Conservation (phyloP, 805 yeast species). For the Tanozyma kutaoensis region DNA sequence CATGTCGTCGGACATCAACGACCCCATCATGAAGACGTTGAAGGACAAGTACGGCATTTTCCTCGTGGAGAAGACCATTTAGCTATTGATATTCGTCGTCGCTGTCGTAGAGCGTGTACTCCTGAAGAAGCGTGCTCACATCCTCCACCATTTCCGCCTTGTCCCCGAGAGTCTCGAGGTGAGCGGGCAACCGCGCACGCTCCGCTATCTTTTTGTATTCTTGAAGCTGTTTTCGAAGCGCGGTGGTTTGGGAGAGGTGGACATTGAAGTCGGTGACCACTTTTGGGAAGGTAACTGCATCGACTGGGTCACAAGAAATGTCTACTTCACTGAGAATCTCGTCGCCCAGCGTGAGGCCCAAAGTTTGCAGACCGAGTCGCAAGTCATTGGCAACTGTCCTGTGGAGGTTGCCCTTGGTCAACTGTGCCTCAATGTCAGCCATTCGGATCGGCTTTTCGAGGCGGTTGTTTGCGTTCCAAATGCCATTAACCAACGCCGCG, state of each 20-base stretch:
- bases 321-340: not conserved
- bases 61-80: conserved; percentile 70
- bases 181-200: conserved; percentile 6
- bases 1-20: conserved; percentile 77
- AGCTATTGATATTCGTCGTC: too few relatives aligned
- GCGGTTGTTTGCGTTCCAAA: conserved; percentile 33
- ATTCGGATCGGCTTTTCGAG: conserved; percentile 19
- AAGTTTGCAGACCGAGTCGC: too few relatives aligned
- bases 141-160: conserved; percentile 40
- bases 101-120: too few relatives aligned
- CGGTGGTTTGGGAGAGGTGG: conserved; percentile 13
- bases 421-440: conserved; percentile 28
- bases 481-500: conserved; percentile 20
- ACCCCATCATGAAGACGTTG: conserved; percentile 82
- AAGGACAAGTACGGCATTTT: conserved; percentile 82
- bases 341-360: too few relatives aligned
- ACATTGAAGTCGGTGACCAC: conserved; percentile 5
- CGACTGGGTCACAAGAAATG: not conserved
- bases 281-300: conserved; percentile 17
- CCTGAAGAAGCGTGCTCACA: conserved; percentile 27
- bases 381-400: conserved; percentile 36
- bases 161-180: conserved; percentile 27
- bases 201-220: conserved; percentile 8
- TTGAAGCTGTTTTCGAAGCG: conserved; percentile 14
- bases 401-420: conserved; percentile 25